Conservation (phyloP, 495 filamentous ascomycete species). For the Terfezia claveryi region DNA sequence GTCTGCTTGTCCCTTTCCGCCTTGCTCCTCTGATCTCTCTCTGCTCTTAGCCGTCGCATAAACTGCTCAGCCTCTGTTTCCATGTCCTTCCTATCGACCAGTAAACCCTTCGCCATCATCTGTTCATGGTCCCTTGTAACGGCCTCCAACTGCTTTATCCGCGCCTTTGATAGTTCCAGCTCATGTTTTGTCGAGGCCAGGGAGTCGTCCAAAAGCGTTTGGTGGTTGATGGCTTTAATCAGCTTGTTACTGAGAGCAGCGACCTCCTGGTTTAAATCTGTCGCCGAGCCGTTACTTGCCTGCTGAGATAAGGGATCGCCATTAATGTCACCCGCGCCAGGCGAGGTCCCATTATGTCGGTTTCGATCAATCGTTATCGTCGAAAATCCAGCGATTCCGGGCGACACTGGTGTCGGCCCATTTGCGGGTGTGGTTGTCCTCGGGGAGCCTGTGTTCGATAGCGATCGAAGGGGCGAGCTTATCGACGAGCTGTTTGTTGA, state of each 20-base stretch:
- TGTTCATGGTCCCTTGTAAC: constrained; percentile 46
- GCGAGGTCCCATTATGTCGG: not conserved
- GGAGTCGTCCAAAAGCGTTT: constrained; percentile 77
- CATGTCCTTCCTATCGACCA: constrained; percentile 46
- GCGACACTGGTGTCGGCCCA: not conserved
- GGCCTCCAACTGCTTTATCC: constrained; percentile 44
- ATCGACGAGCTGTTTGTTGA: not conserved
- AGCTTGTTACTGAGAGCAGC: constrained; percentile 82
- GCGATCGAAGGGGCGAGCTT: not conserved
- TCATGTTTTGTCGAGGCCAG: constrained; percentile 65
- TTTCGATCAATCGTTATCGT: not conserved
- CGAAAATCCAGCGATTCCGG: not conserved
- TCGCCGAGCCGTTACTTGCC: constrained; percentile 15
- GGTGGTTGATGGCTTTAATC: constrained; percentile 91
- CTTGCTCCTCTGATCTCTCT: constrained; percentile 32
- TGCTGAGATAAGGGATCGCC: not conserved
- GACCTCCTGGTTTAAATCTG: constrained; percentile 71
- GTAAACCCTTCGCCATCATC: constrained; percentile 44
- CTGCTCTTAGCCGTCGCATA: constrained; percentile 40
- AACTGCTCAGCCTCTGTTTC: constrained; percentile 49
- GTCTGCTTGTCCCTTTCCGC: constrained; percentile 50
- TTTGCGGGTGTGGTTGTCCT: not conserved
- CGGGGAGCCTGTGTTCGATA: not conserved
- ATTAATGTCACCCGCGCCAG: not conserved
- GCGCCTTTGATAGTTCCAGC: constrained; percentile 48